These are phyloP conservation scores for Meredithiella fracta DNA, from an alignment of 2,329 filamentous ascomycete genomes.

Conservation along the genomic window DNA sequence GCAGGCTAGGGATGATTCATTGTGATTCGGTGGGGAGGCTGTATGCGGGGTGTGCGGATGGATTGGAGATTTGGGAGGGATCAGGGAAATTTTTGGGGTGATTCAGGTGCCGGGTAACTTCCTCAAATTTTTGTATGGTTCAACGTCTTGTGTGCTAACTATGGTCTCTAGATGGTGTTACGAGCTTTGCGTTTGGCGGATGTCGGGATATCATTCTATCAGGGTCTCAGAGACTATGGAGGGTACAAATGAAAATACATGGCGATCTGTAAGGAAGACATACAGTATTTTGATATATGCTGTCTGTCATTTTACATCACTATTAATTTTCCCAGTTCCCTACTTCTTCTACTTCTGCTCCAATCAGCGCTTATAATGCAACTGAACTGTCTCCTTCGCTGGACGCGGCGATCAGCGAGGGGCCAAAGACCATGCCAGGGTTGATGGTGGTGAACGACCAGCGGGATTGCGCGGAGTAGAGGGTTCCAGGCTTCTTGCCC, in stretches of 20 bases:
- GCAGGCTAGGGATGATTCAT: neutral
- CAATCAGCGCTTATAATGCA: constrained; percentile 5
- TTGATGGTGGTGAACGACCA: constrained; percentile 15
- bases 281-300: too few species aligned
- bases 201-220: constrained; percentile 11
- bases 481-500: constrained; percentile 16
- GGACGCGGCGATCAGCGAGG: constrained; percentile 15
- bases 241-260: constrained; percentile 1
- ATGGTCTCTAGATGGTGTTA: constrained; percentile 7
- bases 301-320: too few species aligned
- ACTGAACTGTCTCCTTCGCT: neutral
- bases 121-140: neutral
- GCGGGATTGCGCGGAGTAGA: constrained; percentile 12
- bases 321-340: neutral
- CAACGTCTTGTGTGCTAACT: neutral
- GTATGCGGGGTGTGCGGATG: constrained; percentile 33
- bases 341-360: neutral
- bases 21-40: constrained; percentile 31
- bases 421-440: constrained; percentile 15
- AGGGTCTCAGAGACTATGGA: constrained; percentile 10
- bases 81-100: constrained; percentile 29
- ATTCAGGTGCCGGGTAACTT: constrained; percentile 25
- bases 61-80: constrained; percentile 31
- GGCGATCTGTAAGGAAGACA: neutral
- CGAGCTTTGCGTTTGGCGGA: constrained; percentile 12